A percentile compares a stretch with the other conserved stretches of the same genome.
Evolutionary conservation across 2,329 filamentous ascomycete genomes (phyloP).

Genomic region (Thelonectria rubi): DNA sequence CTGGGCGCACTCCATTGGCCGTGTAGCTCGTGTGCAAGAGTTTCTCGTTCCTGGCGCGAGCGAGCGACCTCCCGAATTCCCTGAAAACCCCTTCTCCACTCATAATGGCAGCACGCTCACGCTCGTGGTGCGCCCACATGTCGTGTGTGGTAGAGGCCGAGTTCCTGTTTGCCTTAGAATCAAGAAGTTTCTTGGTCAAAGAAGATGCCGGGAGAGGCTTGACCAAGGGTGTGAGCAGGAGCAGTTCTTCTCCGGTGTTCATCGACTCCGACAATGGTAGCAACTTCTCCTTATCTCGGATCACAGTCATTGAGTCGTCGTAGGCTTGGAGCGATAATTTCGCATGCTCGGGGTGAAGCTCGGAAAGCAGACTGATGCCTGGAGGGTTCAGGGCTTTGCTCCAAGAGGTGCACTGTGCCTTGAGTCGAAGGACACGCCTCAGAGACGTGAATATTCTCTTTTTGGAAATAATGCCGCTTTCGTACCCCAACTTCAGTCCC

Average conservation of each 20-base stretch:
- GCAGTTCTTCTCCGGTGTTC: constrained; percentile 85
- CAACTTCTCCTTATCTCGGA: constrained; percentile 86
- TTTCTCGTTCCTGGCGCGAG: constrained; percentile 84
- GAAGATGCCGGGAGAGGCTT: constrained; percentile 93
- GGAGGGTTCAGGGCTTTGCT: constrained; percentile 88
- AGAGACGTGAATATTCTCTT: constrained; percentile 83
- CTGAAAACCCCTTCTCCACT: constrained; percentile 93
- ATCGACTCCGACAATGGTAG: constrained; percentile 84
- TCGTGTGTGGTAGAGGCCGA: constrained; percentile 58
- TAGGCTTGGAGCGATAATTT: constrained; percentile 86
- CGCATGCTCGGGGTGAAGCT: constrained; percentile 84
- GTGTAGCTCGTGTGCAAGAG: constrained; percentile 95
- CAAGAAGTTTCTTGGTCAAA: constrained; percentile 75
- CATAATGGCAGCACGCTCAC: constrained; percentile 73
- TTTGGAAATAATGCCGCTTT: constrained; percentile 88
- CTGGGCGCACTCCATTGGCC: constrained; percentile 86
- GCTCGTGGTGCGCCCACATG: constrained; percentile 64
- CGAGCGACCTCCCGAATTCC: constrained; percentile 87
- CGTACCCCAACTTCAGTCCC: constrained; percentile 86
- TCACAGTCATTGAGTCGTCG: constrained; percentile 90
- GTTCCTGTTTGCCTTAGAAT: constrained; percentile 56
- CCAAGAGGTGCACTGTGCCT: constrained; percentile 89
- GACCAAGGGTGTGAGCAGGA: constrained; percentile 87
- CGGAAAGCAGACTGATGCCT: constrained; percentile 78
- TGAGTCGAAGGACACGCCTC: constrained; percentile 79